Conservation (phyloP, 2,329 filamentous ascomycete species). For the Phialophora verrucosa region DNA sequence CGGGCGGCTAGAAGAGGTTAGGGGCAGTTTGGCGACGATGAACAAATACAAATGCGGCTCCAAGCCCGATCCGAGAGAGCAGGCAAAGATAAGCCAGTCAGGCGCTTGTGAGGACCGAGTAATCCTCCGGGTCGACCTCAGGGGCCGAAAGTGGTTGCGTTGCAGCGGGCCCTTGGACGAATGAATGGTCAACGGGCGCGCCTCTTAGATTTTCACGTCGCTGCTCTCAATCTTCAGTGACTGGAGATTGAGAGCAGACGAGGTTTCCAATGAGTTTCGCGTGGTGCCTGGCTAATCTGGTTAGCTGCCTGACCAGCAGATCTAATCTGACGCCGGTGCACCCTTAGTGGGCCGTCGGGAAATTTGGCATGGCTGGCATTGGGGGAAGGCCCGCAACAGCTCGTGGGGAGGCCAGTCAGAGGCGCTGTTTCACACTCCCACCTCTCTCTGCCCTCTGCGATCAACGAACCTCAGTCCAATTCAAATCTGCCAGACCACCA, state of each 20-base stretch:
- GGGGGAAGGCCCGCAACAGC: neutral
- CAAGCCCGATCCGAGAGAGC: constrained; percentile 24
- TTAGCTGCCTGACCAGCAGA: constrained; percentile 11
- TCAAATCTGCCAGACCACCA: constrained; percentile 29
- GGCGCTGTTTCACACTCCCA: constrained; percentile 16
- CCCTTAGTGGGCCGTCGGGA: constrained; percentile 31
- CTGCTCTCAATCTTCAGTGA: constrained; percentile 14
- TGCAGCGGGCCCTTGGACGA: constrained; percentile 13
- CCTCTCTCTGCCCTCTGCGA: constrained; percentile 19
- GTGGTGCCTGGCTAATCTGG: constrained; percentile 22
- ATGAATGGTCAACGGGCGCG: constrained; percentile 20
- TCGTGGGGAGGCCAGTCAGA: constrained; percentile 18
- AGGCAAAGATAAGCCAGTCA: constrained; percentile 16
- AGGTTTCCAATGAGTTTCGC: constrained; percentile 33
- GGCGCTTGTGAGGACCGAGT: neutral
- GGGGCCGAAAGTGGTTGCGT: constrained; percentile 22
- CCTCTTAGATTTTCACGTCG: constrained; percentile 17
- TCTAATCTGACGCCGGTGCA: constrained; percentile 26
- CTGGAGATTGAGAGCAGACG: constrained; percentile 22
- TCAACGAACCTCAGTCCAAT: constrained; percentile 23
- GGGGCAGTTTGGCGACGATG: constrained; percentile 6
- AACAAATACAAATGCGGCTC: constrained; percentile 6
- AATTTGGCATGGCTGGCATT: constrained; percentile 34
- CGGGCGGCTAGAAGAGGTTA: constrained; percentile 24
- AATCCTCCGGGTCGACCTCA: constrained; percentile 21